Base-by-base conservation (phyloP, 495 filamentous ascomycete species). In the Ramalina intermedia region DNA sequence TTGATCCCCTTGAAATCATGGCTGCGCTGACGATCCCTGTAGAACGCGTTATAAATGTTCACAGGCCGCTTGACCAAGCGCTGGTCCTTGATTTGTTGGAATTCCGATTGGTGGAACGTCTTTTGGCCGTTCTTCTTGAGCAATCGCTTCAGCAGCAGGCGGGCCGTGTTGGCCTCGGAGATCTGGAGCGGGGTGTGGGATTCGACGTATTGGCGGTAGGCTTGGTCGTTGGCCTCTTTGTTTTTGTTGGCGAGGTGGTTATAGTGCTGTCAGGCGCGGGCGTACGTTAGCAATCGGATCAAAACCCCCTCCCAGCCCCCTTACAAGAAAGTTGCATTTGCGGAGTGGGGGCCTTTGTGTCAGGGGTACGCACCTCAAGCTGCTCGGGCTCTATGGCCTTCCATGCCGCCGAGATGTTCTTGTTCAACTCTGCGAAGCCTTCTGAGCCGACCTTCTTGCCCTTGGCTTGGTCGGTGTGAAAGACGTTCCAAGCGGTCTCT, bases 121-220 rank as follows among this genome's bases (percentile, higher is more conserved):
- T 14, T 14, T 16, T 37, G 1, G 8, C 26, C n/a, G n/a, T 3
- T 9, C 6, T 47, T 0, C 11, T 54, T 61, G 8, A 45, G 48
- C 7, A 17, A 43, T 4, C 64, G 43, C 24, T 58, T 62, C 11
- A 89, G 69, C 2, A 16, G 13, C 1, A 16, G 46, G 37, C 86
- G 81, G 17, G 85, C 85, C 1, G 5, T 41, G 61, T 87, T 89
- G 48, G 85, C 84, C 2, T 65, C 52, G 37, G 63, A 55, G 46
- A 88, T 84, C 51, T 79, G 61, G 4, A 64, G 51, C 2, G 74
- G 71, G 6, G 78, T 71, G 56, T 82, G 63, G 5, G 61, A 64
- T 26, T 74, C 59, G 26, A 89, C 55, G 81, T 81, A 93, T 24
- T 69, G 54, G 27, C 70, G 67, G 53, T 73, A 72, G 0, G 62